A percentile compares a stretch with the other conserved stretches of the same genome.
Evolutionary conservation across 1,284 basidiomycete species (phyloP).

Genomic region (Irpex sp.): DNA sequence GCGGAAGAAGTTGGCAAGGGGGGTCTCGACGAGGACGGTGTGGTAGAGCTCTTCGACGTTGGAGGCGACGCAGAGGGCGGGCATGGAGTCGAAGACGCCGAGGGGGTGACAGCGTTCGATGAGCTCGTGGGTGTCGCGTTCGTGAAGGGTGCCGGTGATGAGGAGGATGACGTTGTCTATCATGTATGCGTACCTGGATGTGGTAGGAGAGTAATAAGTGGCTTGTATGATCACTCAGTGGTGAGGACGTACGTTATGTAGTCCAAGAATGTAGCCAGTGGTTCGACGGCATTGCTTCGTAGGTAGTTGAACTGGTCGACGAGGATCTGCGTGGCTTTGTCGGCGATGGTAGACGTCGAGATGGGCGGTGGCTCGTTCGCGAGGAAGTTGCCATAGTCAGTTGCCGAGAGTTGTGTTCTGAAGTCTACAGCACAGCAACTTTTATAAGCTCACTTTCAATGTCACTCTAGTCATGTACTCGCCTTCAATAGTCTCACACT

Average conservation of each 20-base stretch:
- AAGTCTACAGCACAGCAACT: constrained; percentile 57
- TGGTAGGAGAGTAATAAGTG: constrained; percentile 2
- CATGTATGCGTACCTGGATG: constrained; percentile 91
- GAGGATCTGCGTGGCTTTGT: constrained; percentile 92
- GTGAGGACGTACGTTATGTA: constrained; percentile 81
- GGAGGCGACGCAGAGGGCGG: constrained; percentile 97
- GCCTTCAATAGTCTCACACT: constrained; percentile 99
- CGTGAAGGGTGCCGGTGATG: constrained; percentile 97
- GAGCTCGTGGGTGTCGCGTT: constrained; percentile 96
- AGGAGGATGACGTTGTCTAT: constrained; percentile 99
- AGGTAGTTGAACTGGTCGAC: constrained; percentile 98
- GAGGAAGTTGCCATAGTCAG: constrained; percentile 98
- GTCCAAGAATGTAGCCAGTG: constrained; percentile 91
- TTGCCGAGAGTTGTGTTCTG: constrained; percentile 89
- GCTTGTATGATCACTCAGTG: constrained; percentile 3
- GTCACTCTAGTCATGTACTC: constrained; percentile 19
- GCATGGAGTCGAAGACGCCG: constrained; percentile 98
- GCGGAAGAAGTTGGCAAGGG: constrained; percentile 96
- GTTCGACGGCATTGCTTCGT: constrained; percentile 87
- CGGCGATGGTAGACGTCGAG: constrained; percentile 92
- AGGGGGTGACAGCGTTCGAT: constrained; percentile 96
- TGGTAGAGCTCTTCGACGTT: constrained; percentile 99
- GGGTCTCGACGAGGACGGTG: constrained; percentile 96
- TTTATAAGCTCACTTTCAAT: not conserved
- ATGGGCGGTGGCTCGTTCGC: constrained; percentile 96